Evolutionary conservation across 1,284 basidiomycete genomes (phyloP).

Genomic region (Xanthoconium separans): DNA sequence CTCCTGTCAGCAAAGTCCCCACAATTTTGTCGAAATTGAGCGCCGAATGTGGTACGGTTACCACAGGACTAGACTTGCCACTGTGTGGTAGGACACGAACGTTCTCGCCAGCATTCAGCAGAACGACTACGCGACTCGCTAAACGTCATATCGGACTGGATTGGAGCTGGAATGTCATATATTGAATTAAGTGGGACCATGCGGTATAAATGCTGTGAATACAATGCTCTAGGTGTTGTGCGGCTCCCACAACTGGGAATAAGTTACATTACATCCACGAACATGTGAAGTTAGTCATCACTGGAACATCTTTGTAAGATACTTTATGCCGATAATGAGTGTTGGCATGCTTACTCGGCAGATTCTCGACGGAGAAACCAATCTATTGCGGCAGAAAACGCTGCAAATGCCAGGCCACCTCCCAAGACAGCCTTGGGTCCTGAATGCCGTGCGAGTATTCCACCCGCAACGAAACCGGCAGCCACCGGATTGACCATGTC

Average conservation of each 20-base stretch:
- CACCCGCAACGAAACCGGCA: constrained; percentile 75
- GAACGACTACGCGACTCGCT: not conserved
- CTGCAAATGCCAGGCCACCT: constrained; percentile 87
- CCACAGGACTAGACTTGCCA: no score
- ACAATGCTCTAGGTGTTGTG: constrained; percentile 17
- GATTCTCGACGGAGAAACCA: constrained; percentile 81
- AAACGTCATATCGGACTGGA: not conserved
- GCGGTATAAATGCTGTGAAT: constrained; percentile 15
- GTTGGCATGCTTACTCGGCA: constrained; percentile 61
- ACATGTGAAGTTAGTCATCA: constrained; percentile 20
- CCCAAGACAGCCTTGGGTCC: constrained; percentile 81
- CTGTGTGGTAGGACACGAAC: no score
- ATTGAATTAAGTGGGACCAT: constrained; percentile 12
- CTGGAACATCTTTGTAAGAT: constrained; percentile 12
- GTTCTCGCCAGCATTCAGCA: no score
- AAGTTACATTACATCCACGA: constrained; percentile 12
- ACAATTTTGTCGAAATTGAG: no score
- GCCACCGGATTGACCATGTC: constrained; percentile 84
- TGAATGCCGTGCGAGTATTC: constrained; percentile 80
- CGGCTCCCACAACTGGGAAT: constrained; percentile 6
- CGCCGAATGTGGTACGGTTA: no score
- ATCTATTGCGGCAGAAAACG: constrained; percentile 89
- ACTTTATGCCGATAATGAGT: not conserved
- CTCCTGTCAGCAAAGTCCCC: no score
- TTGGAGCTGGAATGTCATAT: constrained; percentile 11